phyloP scores from a whole-genome alignment of 169 alveolate species.

The Theileria parva region DNA sequence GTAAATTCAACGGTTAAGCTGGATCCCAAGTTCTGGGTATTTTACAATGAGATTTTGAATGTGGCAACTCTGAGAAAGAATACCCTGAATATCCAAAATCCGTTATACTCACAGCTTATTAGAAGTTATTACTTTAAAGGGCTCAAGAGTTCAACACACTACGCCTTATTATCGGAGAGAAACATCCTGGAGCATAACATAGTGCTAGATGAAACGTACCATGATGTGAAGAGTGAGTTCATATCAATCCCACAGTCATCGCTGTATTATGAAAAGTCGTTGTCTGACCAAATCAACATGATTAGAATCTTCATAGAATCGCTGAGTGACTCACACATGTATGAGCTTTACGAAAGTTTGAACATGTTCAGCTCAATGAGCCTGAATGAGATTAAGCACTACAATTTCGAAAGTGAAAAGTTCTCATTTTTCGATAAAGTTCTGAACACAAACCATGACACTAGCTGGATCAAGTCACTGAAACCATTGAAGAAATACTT shows the following conservation, averaged over 20 bases:
- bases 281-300: neutral
- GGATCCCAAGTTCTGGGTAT: constrained; percentile 49
- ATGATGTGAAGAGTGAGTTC: constrained; percentile 2
- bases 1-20: constrained; percentile 24
- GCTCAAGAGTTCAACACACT: neutral
- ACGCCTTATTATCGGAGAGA: neutral
- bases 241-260: neutral
- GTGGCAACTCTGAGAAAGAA: constrained; percentile 34
- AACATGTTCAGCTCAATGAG: neutral
- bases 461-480: neutral
- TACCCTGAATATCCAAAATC: constrained; percentile 28
- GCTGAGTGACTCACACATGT: constrained; percentile 25
- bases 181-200: constrained; percentile 1
- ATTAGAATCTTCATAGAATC: constrained; percentile 27
- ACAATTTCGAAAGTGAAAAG: neutral
- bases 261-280: neutral
- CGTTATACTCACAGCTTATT: constrained; percentile 49
- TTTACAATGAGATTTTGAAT: constrained; percentile 43
- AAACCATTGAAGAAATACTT: neutral
- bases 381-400: neutral
- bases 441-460: neutral
- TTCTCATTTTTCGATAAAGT: neutral
- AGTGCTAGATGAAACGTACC: constrained; percentile 13
- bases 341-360: constrained; percentile 1
- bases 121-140: constrained; percentile 38